Conservation (phyloP, 2,329 filamentous ascomycete genomes). For the Thelonectria discophora region DNA sequence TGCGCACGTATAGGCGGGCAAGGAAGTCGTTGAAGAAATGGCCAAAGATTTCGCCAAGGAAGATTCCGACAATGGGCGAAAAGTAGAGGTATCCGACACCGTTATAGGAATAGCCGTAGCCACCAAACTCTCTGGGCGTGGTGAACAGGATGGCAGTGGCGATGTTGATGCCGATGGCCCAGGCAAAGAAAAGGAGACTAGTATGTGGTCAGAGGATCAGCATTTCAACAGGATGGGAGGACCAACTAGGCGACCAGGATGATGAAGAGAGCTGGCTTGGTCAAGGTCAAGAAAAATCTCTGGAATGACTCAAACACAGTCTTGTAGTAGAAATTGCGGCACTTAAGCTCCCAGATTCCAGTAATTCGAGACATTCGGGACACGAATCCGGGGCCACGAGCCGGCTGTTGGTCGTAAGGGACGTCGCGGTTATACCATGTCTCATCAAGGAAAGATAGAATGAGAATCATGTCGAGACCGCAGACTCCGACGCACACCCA, state of each 20-base stretch:
- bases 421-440: constrained; percentile 60
- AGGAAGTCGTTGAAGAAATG: constrained; percentile 66
- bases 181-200: constrained; percentile 52
- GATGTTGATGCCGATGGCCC: constrained; percentile 65
- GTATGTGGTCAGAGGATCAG: background rate
- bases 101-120: constrained; percentile 60
- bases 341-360: constrained; percentile 27
- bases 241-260: constrained; percentile 28
- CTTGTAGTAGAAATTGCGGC: constrained; percentile 32
- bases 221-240: background rate
- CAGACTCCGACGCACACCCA: constrained; percentile 57
- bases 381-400: constrained; percentile 39
- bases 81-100: constrained; percentile 67
- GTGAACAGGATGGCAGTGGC: constrained; percentile 61
- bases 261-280: constrained; percentile 28
- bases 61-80: constrained; percentile 61
- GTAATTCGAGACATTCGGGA: constrained; percentile 38
- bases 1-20: constrained; percentile 54
- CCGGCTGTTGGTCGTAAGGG: constrained; percentile 47
- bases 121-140: constrained; percentile 42
- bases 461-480: constrained; percentile 49
- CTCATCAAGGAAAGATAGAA: constrained; percentile 55
- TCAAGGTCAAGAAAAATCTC: constrained; percentile 26
- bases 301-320: constrained; percentile 18
- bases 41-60: constrained; percentile 62